Percentiles rank a stretch among this genome's conserved stretches.
Evolutionary conservation across 1,139 yeast genomes (phyloP).

Genomic region (Hemisphaericaspora xylanilytica): DNA sequence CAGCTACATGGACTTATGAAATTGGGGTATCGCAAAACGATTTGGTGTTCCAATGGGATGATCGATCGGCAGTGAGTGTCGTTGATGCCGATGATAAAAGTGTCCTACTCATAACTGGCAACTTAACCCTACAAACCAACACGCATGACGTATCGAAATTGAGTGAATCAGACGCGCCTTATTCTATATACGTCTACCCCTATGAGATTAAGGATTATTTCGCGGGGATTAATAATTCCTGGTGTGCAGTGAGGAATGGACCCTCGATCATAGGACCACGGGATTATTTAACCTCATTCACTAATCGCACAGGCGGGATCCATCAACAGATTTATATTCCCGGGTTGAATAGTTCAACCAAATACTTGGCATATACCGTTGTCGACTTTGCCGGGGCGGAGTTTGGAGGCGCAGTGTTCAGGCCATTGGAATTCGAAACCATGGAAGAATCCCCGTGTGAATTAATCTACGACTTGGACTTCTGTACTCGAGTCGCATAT

Average conservation of each 20-base stretch:
- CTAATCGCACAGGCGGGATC: constrained; percentile 48
- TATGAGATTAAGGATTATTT: constrained; percentile 39
- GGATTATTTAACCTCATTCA: constrained; percentile 36
- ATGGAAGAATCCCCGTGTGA: constrained; percentile 60
- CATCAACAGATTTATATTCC: constrained; percentile 61
- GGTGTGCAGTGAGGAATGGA: constrained; percentile 68
- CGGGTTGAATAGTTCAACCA: constrained; percentile 60
- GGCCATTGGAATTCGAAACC: constrained; percentile 61
- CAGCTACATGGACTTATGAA: constrained; percentile 57
- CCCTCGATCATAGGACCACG: constrained; percentile 31
- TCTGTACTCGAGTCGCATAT: constrained; percentile 82
- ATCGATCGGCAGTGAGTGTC: constrained; percentile 53
- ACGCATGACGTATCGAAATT: constrained; percentile 18
- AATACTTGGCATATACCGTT: constrained; percentile 65
- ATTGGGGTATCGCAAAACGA: constrained; percentile 68
- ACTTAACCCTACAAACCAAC: constrained; percentile 40
- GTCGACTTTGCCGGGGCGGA: constrained; percentile 43
- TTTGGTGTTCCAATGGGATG: constrained; percentile 70
- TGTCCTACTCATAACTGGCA: constrained; percentile 68
- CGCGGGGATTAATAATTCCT: constrained; percentile 50
- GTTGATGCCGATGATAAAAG: constrained; percentile 74
- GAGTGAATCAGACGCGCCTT: constrained; percentile 34
- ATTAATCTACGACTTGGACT: constrained; percentile 67
- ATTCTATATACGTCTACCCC: constrained; percentile 48
- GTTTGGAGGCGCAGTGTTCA: constrained; percentile 67